These are phyloP conservation scores for Choiromyces venosus DNA, from an alignment of 495 filamentous ascomycete genomes.

Conservation along the genomic window DNA sequence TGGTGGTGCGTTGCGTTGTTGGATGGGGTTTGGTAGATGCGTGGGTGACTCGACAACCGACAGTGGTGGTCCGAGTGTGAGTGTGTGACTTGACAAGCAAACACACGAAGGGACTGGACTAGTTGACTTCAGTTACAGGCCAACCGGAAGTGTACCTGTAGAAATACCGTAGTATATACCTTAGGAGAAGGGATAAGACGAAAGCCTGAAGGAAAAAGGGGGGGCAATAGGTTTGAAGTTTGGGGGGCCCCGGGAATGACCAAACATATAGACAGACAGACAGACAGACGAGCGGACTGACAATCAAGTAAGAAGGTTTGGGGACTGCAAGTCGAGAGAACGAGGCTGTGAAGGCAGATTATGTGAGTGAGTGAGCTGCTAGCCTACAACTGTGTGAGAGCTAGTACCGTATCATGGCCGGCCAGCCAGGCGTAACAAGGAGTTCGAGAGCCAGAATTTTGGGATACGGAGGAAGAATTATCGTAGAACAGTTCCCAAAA, in stretches of 20 bases:
- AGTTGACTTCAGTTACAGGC: slow-evolving; percentile 26
- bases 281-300: not conserved
- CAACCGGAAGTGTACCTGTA: slow-evolving; percentile 35
- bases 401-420: not conserved
- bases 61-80: slow-evolving; percentile 30
- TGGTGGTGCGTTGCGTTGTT: slow-evolving; percentile 24
- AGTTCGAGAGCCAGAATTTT: not conserved
- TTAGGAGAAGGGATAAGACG: not conserved
- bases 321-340: not conserved
- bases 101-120: slow-evolving; percentile 2
- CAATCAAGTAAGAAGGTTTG: no score
- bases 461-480: not conserved
- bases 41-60: slow-evolving; percentile 30
- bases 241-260: not conserved
- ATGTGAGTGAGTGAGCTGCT: not conserved
- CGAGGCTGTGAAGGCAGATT: not conserved
- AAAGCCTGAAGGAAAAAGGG: not conserved
- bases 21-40: slow-evolving; percentile 22
- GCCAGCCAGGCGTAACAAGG: not conserved
- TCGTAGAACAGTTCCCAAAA: not conserved
- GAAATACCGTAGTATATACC: not conserved
- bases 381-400: not conserved
- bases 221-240: not conserved
- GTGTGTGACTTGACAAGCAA: slow-evolving; percentile 17
- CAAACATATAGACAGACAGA: not conserved